These are phyloP conservation scores for Psilocybe sp. DNA, from an alignment of 768 basidiomycete genomes.

Conservation along the genomic window DNA sequence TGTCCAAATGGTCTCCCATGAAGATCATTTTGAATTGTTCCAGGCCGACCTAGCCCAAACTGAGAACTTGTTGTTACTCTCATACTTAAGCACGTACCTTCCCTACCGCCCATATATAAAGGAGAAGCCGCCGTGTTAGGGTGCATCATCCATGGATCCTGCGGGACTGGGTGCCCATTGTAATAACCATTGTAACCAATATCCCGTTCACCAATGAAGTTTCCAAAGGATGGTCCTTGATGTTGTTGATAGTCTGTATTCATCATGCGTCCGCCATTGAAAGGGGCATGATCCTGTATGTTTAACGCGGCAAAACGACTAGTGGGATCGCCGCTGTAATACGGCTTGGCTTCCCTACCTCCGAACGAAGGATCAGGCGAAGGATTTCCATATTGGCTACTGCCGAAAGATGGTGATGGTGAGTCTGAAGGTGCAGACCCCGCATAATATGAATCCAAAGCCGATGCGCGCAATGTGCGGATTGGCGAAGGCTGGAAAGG, in stretches of 20 bases:
- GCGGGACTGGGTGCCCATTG: conserved; percentile 10
- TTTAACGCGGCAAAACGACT: conserved; percentile 22
- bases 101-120: conserved; percentile 6
- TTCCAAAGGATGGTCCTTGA: conserved; percentile 21
- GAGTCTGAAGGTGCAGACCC: conserved; percentile 64
- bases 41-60: conserved; percentile 4
- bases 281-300: conserved; percentile 14
- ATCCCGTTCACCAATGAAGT: conserved; percentile 17
- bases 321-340: conserved; percentile 34
- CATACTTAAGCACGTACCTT: conserved; percentile 4
- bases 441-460: conserved; percentile 58
- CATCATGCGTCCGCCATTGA: conserved; percentile 12
- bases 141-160: conserved; percentile 18
- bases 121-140: conserved; percentile 8
- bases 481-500: conserved; percentile 70
- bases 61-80: not conserved
- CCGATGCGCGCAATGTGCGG: conserved; percentile 54
- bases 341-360: conserved; percentile 38
- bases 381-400: conserved; percentile 56
- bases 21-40: conserved; percentile 4
- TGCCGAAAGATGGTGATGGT: conserved; percentile 70
- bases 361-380: conserved; percentile 71
- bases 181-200: conserved; percentile 15
- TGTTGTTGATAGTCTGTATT: conserved; percentile 3
- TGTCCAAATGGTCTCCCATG: conserved; percentile 10